Conservation (phyloP, 352 stramenopile species). For the Globisporangium viniferum region DNA sequence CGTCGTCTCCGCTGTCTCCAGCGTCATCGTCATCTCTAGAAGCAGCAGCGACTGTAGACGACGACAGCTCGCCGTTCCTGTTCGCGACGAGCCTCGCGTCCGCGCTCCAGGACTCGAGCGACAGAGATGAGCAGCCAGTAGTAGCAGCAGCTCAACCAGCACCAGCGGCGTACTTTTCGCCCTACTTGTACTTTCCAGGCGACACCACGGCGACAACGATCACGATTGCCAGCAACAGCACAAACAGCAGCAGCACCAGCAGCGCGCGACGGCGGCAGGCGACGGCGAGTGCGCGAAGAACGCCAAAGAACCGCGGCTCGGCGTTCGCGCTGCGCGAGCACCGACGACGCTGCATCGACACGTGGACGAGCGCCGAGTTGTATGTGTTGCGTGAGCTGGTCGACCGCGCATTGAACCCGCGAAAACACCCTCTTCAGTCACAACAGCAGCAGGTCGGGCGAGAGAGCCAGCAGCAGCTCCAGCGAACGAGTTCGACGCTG, state of each 20-base stretch:
- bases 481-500: conserved; percentile 15
- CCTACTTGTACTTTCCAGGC: conserved; percentile 17
- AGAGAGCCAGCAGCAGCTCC: conserved; percentile 17
- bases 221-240: neutral
- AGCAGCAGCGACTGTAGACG: neutral
- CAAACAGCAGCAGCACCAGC: neutral
- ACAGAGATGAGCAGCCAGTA: neutral
- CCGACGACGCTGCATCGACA: conserved; percentile 39
- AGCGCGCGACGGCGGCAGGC: neutral
- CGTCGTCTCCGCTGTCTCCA: neutral
- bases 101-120: conserved; percentile 5
- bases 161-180: conserved; percentile 12
- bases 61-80: conserved; percentile 6
- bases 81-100: conserved; percentile 18
- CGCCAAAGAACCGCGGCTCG: conserved; percentile 14
- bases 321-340: conserved; percentile 18
- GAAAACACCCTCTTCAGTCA: conserved; percentile 14
- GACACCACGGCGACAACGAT: neutral
- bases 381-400: conserved; percentile 55
- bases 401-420: conserved; percentile 33
- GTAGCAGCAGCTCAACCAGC: neutral
- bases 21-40: neutral
- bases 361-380: conserved; percentile 55
- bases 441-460: conserved; percentile 3
- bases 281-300: neutral